Conservation (phyloP, 768 basidiomycete species). For the Leccinellum luteum region DNA sequence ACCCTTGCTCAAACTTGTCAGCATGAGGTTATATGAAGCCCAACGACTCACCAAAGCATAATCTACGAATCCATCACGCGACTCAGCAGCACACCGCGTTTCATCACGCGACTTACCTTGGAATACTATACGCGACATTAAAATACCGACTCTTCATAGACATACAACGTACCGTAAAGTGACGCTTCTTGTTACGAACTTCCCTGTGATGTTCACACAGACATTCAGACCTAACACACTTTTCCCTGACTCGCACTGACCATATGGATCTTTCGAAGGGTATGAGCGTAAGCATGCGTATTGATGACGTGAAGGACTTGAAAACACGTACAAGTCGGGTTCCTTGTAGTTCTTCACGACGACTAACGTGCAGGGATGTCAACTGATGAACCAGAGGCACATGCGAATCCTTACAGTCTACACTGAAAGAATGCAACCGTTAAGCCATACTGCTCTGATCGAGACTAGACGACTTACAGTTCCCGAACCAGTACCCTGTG, state of each 20-base stretch:
- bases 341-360: constrained; percentile 71
- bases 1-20: constrained; percentile 56
- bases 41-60: constrained; percentile 75
- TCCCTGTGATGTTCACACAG: constrained; percentile 55
- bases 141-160: neutral
- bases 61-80: constrained; percentile 42
- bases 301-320: neutral
- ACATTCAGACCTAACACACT: constrained; percentile 23
- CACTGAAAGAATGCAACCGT: constrained; percentile 36
- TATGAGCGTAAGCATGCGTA: constrained; percentile 1
- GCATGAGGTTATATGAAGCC: neutral
- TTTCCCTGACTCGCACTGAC: constrained; percentile 44
- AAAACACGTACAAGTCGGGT: constrained; percentile 69
- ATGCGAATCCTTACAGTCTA: constrained; percentile 56
- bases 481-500: constrained; percentile 72
- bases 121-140: constrained; percentile 53
- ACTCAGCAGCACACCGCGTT: constrained; percentile 5
- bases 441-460: neutral
- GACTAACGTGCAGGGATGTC: constrained; percentile 36
- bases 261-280: constrained; percentile 66
- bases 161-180: constrained; percentile 69
- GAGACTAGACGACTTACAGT: constrained; percentile 49
- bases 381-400: neutral
- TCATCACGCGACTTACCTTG: constrained; percentile 48
- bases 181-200: constrained; percentile 79